A percentile compares a stretch with the other conserved stretches of the same genome.
These are phyloP conservation scores for Barnettozyma hawaiiensis DNA, from an alignment of 1,139 yeast genomes.

Conservation along the genomic window DNA sequence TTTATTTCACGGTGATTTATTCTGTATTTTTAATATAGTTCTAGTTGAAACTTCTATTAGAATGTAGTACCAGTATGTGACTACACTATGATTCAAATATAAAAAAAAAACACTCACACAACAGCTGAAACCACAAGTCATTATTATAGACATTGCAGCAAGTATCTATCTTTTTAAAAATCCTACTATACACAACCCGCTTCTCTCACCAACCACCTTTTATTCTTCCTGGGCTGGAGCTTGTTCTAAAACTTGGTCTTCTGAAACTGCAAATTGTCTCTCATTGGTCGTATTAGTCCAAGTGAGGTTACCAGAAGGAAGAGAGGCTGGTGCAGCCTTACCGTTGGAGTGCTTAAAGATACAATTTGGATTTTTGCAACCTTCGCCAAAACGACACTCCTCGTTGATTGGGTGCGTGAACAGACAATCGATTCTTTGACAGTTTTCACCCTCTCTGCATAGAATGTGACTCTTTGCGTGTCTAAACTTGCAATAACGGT, in stretches of 20 bases:
- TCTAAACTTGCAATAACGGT: constrained; percentile 72
- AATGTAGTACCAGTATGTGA: not conserved
- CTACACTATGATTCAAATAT: no score
- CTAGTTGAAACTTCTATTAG: not conserved
- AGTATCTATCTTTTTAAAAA: not conserved
- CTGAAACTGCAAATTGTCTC: constrained; percentile 73
- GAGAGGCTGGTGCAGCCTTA: constrained; percentile 31
- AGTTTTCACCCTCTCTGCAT: constrained; percentile 76
- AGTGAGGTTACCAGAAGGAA: constrained; percentile 15
- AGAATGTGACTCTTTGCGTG: constrained; percentile 70
- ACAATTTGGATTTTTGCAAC: constrained; percentile 68
- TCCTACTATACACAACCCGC: not conserved
- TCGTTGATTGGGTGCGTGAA: constrained; percentile 78
- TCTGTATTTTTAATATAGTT: constrained; percentile 7
- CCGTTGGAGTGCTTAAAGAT: constrained; percentile 77
- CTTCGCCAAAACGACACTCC: constrained; percentile 72
- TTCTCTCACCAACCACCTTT: no score
- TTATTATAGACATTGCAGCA: not conserved
- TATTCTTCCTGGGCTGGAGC: constrained; percentile 43
- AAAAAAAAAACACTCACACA: no score
- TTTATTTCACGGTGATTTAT: constrained; percentile 12
- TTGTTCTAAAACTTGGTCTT: constrained; percentile 68
- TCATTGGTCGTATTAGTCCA: constrained; percentile 38
- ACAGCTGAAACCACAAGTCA: not conserved
- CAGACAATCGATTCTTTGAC: constrained; percentile 74